Base-by-base conservation (phyloP, 2,329 filamentous ascomycete genomes). In the Ophiostoma novo-ulmi region DNA sequence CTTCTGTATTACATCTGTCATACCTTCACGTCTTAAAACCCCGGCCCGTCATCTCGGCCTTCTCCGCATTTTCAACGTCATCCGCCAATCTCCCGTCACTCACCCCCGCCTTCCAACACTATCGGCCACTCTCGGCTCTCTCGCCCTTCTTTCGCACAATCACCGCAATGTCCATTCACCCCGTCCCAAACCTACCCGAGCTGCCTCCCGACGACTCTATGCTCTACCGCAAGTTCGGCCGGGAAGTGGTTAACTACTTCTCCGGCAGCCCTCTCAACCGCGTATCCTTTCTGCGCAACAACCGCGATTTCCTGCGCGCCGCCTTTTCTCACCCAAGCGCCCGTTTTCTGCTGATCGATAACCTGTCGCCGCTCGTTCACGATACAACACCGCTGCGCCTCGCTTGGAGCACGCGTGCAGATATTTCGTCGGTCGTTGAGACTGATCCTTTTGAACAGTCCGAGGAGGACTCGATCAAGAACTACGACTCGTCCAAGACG, bases 171-270 rank as follows among this genome's bases (percentile, higher is more conserved):
- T 72, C 71, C 55, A 65, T 48, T 55, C 72, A 72, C 31, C 73
- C 73, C 13, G 10, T 69, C 31, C 68, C 73, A 58, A 70, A 70
- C 72, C 78, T 80, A 44, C 84, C 85, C 71, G 80, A 82, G 75
- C 79, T 83, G 70, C 79, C 82, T 70, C 79, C 80, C 79, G 80
- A 86, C 79, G 81, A 84, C 79, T 87, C 85, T 14, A 92, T 93
- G 88, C 83, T 95, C 76, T 87, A 88, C 75, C 84, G 87, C 72
- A 92, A 89, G 77, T 94, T 93, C 80, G 92, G 92, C 79, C 89
- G 87, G 75, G 92, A 94, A 80, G 84, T 92, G 73, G 86, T 89
- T 77, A 95, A 94, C 80, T 95, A 95, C 85, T 95, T 94, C 80
- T 88, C 91, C 68, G 90, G 91, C 75, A 90, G 87, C 70, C 90